phyloP scores from a whole-genome alignment of 805 yeast genomes.

The Saccharomyces mikatae region DNA sequence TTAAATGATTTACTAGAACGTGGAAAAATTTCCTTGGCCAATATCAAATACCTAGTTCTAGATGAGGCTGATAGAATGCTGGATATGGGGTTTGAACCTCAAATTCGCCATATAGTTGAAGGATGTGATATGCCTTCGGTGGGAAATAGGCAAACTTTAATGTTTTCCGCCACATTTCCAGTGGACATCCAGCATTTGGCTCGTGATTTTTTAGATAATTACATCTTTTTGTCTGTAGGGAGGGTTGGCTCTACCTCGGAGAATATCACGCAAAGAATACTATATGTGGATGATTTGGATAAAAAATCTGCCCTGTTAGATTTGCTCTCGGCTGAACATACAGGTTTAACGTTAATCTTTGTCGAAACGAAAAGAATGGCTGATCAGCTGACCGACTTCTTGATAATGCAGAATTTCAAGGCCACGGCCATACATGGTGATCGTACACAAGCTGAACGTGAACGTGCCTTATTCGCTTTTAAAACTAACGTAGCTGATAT shows the following conservation, averaged over 20 bases:
- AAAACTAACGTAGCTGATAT: conserved; percentile 85
- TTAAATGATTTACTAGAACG: conserved; percentile 89
- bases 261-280: conserved; percentile 87
- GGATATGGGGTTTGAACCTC: conserved; percentile 99
- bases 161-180: conserved; percentile 99
- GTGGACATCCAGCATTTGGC: conserved; percentile 93
- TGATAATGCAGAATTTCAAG: conserved; percentile 78
- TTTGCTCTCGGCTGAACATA: conserved; percentile 68
- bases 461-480: conserved; percentile 87
- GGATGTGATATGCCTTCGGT: conserved; percentile 95
- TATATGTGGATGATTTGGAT: conserved; percentile 86
- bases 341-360: conserved; percentile 82
- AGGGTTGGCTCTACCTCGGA: conserved; percentile 98
- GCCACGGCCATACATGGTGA: conserved; percentile 99
- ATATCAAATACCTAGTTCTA: conserved; percentile 83
- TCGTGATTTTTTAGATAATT: conserved; percentile 89
- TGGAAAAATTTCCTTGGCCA: conserved; percentile 79
- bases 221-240: conserved; percentile 92
- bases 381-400: conserved; percentile 83
- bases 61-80: conserved; percentile 99
- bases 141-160: conserved; percentile 82
- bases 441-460: conserved; percentile 95
- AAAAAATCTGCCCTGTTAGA: conserved; percentile 84
- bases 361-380: conserved; percentile 99
- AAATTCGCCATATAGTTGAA: conserved; percentile 94